Base-by-base conservation (phyloP, 2,329 filamentous ascomycete genomes). In the Colletotrichum sp. region DNA sequence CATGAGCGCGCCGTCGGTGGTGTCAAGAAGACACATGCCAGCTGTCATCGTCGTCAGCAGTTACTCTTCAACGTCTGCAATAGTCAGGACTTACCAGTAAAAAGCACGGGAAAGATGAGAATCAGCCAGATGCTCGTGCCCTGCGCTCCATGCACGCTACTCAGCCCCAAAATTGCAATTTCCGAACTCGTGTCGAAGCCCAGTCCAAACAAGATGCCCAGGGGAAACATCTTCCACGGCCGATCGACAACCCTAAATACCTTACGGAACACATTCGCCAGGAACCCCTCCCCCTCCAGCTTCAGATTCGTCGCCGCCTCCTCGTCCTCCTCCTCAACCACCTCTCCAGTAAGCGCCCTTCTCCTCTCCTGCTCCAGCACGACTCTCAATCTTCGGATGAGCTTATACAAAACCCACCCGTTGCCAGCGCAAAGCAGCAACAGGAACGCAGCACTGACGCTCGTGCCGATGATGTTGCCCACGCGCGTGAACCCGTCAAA, bases 161-260 rank as follows among this genome's bases (percentile, higher is more conserved):
- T 94, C 78, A 99, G 98, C 1, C 96, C 97, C 1, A 99, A 86
- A 9, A 99, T 90, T 0, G 97, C 96, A 81, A 99, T 95, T 84
- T 99, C 96, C 9, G 95, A 98, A 55, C 95, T 98, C 0, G 97
- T 99, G 83, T 99, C 97, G 83, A 99, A 99, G 0, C 96, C 97
- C 1, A 99, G 88, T 0, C 96, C 97, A 81, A 96, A 99, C 6
- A 99, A 87, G 0, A 99, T 89, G 0, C 96, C 96, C 0, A 98
- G 87, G 0, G 95, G 96, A 79, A 98, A 97, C 96, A 98, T 98
- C 84, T 99, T 99, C 96, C 96, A 99, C 0, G 95, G 94, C 7
- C 91, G 86, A 79, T 94, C 92, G 36, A 94, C 89, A 28, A 98
- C 87, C 57, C 91, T 92, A 85, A 99, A 98, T 76, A 98, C 89